These are phyloP conservation scores for Fusarium sacchari DNA, from an alignment of 2,329 filamentous ascomycete genomes.

Conservation along the genomic window DNA sequence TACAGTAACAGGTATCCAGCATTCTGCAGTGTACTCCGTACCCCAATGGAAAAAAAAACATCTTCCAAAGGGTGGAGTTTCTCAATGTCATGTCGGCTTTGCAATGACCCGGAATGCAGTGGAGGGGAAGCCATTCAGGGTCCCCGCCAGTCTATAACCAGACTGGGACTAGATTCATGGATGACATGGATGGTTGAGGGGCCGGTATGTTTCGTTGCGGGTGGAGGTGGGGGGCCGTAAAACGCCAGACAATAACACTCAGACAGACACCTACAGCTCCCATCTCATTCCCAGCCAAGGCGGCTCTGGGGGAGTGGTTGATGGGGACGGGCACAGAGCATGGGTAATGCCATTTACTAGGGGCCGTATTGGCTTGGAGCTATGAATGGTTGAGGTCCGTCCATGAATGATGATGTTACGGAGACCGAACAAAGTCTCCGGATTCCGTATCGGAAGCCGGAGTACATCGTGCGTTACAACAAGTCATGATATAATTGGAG, in stretches of 20 bases:
- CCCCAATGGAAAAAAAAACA: slow-evolving; percentile 41
- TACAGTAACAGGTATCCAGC: background rate
- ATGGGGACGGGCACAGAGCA: slow-evolving; percentile 10
- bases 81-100: slow-evolving; percentile 12
- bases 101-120: slow-evolving; percentile 21
- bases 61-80: background rate
- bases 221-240: slow-evolving; percentile 25
- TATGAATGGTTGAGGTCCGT: slow-evolving; percentile 18
- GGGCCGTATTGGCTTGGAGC: background rate
- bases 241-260: slow-evolving; percentile 1
- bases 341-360: slow-evolving; percentile 14
- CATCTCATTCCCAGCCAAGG: slow-evolving; percentile 22
- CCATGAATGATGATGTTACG: slow-evolving; percentile 7
- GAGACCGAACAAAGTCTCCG: slow-evolving; percentile 29
- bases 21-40: slow-evolving; percentile 27
- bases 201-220: slow-evolving; percentile 16
- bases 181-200: slow-evolving; percentile 29
- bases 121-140: slow-evolving; percentile 28
- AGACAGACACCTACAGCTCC: slow-evolving; percentile 5
- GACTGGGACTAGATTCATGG: background rate
- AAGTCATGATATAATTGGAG: background rate
- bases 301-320: slow-evolving; percentile 14
- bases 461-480: background rate
- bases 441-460: slow-evolving; percentile 37
- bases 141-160: slow-evolving; percentile 11